Evolutionary conservation across 2,329 filamentous ascomycete genomes (phyloP), one percentile per base, ranked within the genome.

Genomic region (Alternaria ethzedia): DNA sequence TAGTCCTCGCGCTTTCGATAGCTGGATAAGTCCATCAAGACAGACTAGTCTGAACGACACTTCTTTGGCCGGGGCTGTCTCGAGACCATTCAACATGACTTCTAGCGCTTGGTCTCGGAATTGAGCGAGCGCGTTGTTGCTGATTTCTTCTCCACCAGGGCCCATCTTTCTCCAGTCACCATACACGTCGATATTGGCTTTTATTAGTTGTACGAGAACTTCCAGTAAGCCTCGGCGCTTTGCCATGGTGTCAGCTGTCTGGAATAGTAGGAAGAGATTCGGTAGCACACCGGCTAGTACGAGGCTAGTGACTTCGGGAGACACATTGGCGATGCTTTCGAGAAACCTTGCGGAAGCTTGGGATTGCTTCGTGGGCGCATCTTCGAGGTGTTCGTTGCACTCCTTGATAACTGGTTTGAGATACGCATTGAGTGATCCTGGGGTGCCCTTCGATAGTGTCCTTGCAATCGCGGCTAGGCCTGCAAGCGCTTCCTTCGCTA

Each of bases 301-400:
- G 45, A 86, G 81, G 54, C 85, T 84, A 54, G 87, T 87, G 1
- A 88, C 83, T 17, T 83, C 76, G 1, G 83, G 77, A 17, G 87
- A 88, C 6, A 87, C 85, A 49, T 84, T 82, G 2, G 87, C 85
- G 11, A 89, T 78, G 7, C 84, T 85, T 41, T 84, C 81, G 15
- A 91, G 74, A 17, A 91, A 90, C 25, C 86, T 84, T 17, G 88
- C 88, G 4, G 88, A 85, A 10, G 88, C 88, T 70, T 87, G 87
- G 4, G 89, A 90, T 72, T 91, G 88, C 73, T 90, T 90, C 6
- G 89, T 89, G 47, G 89, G 88, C 7, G 89, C 89, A 72, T 91
- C 89, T 70, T 88, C 87, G 5, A 91, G 81, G 70, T 90, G 88
- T 65, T 91, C 87, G 63, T 89, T 88, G 73, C 89, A 90, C 78